phyloP scores from a whole-genome alignment of 768 basidiomycete species.

The Boletus rex-veris region DNA sequence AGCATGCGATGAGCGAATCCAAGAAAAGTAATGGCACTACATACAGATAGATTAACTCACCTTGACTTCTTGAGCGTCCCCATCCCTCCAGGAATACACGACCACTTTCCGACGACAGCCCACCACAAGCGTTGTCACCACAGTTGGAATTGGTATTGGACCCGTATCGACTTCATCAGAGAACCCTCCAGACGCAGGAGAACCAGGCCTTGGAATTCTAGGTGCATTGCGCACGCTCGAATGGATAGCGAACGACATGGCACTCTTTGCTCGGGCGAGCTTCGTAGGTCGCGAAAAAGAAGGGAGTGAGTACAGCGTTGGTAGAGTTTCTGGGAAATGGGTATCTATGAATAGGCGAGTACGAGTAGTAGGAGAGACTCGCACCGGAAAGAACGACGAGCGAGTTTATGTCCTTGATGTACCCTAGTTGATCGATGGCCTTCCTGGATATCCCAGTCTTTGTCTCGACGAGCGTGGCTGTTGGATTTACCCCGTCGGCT shows the following conservation, averaged over 20 bases:
- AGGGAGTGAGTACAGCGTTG: constrained; percentile 76
- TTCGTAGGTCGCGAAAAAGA: constrained; percentile 66
- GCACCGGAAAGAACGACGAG: constrained; percentile 81
- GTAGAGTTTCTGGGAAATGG: constrained; percentile 54
- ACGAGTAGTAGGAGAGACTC: constrained; percentile 16
- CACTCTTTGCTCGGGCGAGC: constrained; percentile 73
- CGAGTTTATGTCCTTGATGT: constrained; percentile 81
- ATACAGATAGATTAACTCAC: constrained; percentile 35
- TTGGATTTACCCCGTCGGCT: constrained; percentile 4
- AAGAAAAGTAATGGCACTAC: neutral
- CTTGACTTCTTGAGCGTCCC: constrained; percentile 68
- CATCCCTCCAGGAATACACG: constrained; percentile 83
- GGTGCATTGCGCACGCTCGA: constrained; percentile 51
- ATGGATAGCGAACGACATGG: constrained; percentile 78
- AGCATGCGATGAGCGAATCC: neutral
- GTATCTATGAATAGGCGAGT: neutral
- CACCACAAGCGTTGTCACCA: constrained; percentile 75
- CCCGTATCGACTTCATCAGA: constrained; percentile 4
- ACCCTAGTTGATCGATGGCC: constrained; percentile 85
- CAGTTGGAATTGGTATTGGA: constrained; percentile 52
- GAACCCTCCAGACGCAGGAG: constrained; percentile 8
- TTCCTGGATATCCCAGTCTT: constrained; percentile 63
- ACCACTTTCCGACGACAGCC: constrained; percentile 86
- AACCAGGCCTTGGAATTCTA: constrained; percentile 22
- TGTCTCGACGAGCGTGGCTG: constrained; percentile 49